A percentile compares a stretch with the other conserved stretches of the same genome.
phyloP scores from a whole-genome alignment of 306 rosid genomes.

The Lagenaria siceraria region DNA sequence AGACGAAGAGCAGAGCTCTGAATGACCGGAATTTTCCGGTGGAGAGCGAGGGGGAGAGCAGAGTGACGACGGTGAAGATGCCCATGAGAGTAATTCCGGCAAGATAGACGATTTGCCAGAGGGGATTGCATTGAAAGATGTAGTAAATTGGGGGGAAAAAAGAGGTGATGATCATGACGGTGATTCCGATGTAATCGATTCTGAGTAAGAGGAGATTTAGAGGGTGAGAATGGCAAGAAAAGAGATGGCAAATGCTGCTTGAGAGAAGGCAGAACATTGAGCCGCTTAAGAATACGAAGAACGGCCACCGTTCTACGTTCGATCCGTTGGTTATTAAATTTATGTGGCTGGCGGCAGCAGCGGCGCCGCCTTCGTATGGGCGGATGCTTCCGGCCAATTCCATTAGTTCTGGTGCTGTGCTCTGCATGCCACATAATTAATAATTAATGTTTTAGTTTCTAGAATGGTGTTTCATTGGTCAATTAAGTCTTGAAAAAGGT shows the following conservation, averaged over 20 bases:
- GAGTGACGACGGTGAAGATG: conserved; percentile 45
- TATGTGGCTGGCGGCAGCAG: background rate
- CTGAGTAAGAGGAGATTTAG: conserved; percentile 45
- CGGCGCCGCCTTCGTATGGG: background rate
- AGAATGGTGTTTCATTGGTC: too few species aligned
- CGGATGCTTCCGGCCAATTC: background rate
- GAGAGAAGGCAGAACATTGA: conserved; percentile 92
- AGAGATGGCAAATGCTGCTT: conserved; percentile 89
- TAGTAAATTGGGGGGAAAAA: conserved; percentile 93
- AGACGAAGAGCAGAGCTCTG: conserved; percentile 66
- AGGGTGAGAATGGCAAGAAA: conserved; percentile 65
- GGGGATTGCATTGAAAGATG: conserved; percentile 73
- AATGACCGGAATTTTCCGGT: conserved; percentile 39
- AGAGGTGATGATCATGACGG: conserved; percentile 87
- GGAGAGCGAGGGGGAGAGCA: conserved; percentile 56
- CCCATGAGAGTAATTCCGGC: conserved; percentile 83
- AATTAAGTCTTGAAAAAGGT: too few species aligned
- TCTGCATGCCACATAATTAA: background rate
- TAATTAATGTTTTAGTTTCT: background rate
- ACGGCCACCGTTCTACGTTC: conserved; percentile 62
- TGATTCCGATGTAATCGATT: conserved; percentile 71
- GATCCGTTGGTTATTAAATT: background rate
- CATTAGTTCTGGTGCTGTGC: background rate
- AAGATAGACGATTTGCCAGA: conserved; percentile 71
- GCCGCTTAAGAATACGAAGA: conserved; percentile 74